These are phyloP conservation scores for Sporothrix brasiliensis DNA, from an alignment of 2,329 filamentous ascomycete genomes.

Conservation along the genomic window DNA sequence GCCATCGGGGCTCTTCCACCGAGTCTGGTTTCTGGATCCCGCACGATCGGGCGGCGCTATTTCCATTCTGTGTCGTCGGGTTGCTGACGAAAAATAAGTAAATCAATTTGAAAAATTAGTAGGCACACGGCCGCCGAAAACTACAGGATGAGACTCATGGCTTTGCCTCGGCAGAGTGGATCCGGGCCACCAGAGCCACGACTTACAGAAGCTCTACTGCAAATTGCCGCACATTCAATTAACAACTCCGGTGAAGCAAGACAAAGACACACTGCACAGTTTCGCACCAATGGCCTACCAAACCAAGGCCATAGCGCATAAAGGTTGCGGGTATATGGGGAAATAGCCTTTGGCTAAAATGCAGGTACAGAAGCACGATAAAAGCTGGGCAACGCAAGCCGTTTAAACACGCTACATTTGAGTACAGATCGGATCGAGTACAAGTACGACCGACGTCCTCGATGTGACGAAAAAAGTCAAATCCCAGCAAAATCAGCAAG, in stretches of 20 bases:
- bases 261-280: not conserved
- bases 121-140: constrained; percentile 13
- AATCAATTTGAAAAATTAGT: no score
- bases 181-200: not conserved
- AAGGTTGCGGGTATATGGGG: not conserved
- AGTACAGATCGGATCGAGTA: not conserved
- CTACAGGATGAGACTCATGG: not conserved
- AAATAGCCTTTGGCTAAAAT: constrained; percentile 1
- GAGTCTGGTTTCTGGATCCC: not conserved
- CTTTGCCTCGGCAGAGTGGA: constrained; percentile 36
- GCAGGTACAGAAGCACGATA: not conserved
- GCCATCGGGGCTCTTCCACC: not conserved
- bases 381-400: not conserved
- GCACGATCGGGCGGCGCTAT: not conserved
- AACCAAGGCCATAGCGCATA: constrained; percentile 1
- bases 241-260: not conserved
- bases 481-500: not conserved
- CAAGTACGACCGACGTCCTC: not conserved
- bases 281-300: not conserved
- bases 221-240: not conserved
- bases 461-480: not conserved
- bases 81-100: not conserved
- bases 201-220: no score
- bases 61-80: not conserved
- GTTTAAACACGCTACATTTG: constrained; percentile 21